Percentiles rank a stretch among this genome's conserved stretches.
Evolutionary conservation across 2,329 filamentous ascomycete genomes (phyloP).

Genomic region (Coniochaeta ligniaria): DNA sequence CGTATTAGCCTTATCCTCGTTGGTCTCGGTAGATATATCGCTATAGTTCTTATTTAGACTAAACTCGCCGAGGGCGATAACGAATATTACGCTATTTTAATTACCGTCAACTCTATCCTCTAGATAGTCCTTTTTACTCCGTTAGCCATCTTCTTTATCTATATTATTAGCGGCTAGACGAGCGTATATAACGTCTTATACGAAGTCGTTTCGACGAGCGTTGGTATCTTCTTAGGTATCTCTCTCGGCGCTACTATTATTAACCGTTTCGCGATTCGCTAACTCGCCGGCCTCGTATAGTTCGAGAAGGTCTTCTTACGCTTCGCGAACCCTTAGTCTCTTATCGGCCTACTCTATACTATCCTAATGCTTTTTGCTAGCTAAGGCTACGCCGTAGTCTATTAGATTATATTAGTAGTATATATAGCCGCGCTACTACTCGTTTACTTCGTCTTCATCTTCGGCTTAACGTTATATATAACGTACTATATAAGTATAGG

Average conservation of each 20-base stretch:
- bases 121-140: conserved; percentile 69
- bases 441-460: conserved; percentile 74
- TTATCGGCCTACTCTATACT: conserved; percentile 80
- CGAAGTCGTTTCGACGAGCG: conserved; percentile 65
- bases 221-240: conserved; percentile 79
- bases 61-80: conserved; percentile 60
- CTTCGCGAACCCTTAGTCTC: conserved; percentile 63
- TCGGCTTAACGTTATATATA: conserved; percentile 59
- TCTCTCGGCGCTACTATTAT: conserved; percentile 74
- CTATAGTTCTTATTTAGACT: conserved; percentile 78
- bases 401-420: conserved; percentile 77
- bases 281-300: conserved; percentile 51
- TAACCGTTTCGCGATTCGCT: conserved; percentile 58
- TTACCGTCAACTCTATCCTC: conserved; percentile 65
- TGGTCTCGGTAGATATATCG: conserved; percentile 78
- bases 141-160: conserved; percentile 61
- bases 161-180: conserved; percentile 51
- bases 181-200: conserved; percentile 42
- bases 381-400: conserved; percentile 71
- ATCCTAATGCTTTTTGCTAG: conserved; percentile 82
- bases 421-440: conserved; percentile 74
- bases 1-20: conserved; percentile 71
- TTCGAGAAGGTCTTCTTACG: conserved; percentile 65
- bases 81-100: conserved; percentile 78
- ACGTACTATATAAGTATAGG: conserved; percentile 56